These are phyloP conservation scores for Allium cepa DNA, from an alignment of 106 monocot genomes.

Conservation along the genomic window DNA sequence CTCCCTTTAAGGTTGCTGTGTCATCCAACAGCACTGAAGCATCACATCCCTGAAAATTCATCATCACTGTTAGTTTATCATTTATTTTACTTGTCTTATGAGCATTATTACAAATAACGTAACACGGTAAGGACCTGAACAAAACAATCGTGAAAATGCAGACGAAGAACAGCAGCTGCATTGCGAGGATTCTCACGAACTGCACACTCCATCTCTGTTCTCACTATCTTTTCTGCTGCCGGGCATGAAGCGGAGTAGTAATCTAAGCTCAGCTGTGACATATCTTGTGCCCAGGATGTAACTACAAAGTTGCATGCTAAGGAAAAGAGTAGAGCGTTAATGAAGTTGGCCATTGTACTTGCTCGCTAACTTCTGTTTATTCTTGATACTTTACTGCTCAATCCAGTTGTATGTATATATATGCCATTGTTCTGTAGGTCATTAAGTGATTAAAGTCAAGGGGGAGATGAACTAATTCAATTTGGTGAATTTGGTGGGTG, in stretches of 20 bases:
- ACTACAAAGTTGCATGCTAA: neutral
- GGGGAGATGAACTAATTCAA: conserved; percentile 21
- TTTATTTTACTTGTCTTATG: neutral
- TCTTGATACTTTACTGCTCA: neutral
- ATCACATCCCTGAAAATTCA: conserved; percentile 52
- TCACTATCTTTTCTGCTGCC: conserved; percentile 34
- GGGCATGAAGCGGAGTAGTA: conserved; percentile 69
- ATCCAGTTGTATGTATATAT: neutral
- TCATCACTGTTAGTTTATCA: neutral
- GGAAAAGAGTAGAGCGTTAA: neutral
- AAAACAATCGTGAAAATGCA: conserved; percentile 91
- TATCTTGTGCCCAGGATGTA: conserved; percentile 31
- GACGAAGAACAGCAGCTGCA: conserved; percentile 59
- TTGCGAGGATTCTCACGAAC: conserved; percentile 47
- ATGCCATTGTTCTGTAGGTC: too few species aligned
- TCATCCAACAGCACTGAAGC: conserved; percentile 60
- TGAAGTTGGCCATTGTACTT: neutral
- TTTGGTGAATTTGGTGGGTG: conserved; percentile 15
- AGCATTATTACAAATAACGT: neutral
- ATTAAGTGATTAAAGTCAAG: conserved; percentile 14
- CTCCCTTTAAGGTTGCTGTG: conserved; percentile 36
- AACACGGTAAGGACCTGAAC: conserved; percentile 42
- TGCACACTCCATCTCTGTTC: conserved; percentile 61
- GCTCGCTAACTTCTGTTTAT: neutral
- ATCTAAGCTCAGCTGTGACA: conserved; percentile 43